Conservation (phyloP, 352 stramenopile genomes). For the Phytophthora foliorum region DNA sequence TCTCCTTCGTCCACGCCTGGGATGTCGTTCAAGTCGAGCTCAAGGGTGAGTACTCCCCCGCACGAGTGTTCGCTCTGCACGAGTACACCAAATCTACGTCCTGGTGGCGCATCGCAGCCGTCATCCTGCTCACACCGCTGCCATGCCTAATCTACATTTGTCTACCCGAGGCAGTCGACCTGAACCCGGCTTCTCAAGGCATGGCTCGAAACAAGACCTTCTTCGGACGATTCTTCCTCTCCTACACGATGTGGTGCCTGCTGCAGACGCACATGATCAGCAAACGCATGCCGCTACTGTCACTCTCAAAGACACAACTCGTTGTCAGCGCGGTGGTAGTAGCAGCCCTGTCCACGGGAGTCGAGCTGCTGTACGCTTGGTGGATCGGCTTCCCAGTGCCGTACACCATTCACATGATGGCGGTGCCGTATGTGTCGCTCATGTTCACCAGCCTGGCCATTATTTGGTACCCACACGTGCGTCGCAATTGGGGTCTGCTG, state of each 20-base stretch:
- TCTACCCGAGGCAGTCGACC: conserved; percentile 15
- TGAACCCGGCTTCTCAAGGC: conserved; percentile 8
- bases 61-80: conserved; percentile 7
- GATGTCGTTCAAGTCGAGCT: conserved; percentile 16
- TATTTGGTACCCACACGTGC: conserved; percentile 20
- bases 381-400: conserved; percentile 27
- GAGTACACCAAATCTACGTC: background rate
- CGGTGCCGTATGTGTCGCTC: conserved; percentile 25
- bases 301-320: conserved; percentile 20
- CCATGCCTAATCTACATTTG: conserved; percentile 20
- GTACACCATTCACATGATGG: conserved; percentile 31
- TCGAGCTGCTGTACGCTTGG: conserved; percentile 20
- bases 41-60: conserved; percentile 9
- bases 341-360: background rate
- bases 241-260: conserved; percentile 30
- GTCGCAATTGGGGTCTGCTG: background rate
- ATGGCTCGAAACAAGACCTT: conserved; percentile 30
- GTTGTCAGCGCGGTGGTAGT: conserved; percentile 14
- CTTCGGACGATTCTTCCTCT: conserved; percentile 31
- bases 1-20: background rate
- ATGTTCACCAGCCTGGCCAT: conserved; percentile 26
- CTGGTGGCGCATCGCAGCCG: conserved; percentile 8
- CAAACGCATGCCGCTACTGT: conserved; percentile 15
- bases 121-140: conserved; percentile 17
- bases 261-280: conserved; percentile 28